Percentiles rank a stretch among this genome's conserved stretches.
Conservation (phyloP, 2,329 filamentous ascomycete species). For the Xylaria multiplex region DNA sequence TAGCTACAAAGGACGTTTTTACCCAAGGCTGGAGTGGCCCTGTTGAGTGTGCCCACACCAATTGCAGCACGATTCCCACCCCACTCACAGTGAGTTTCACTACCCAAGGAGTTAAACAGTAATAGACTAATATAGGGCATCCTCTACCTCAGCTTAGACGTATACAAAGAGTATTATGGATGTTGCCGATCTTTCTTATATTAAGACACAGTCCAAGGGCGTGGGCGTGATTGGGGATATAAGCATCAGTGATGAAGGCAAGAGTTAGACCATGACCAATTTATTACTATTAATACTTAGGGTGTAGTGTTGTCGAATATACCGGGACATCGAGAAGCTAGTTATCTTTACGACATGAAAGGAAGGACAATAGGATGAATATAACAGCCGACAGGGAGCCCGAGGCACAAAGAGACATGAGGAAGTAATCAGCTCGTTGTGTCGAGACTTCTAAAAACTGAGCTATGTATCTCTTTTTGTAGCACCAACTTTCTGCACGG, state of each 20-base stretch:
- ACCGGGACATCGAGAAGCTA: too few species aligned
- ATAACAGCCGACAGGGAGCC: too few species aligned
- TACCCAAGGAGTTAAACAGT: not conserved
- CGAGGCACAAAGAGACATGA: too few species aligned
- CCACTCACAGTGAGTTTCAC: conserved; percentile 47
- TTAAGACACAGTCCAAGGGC: conserved; percentile 51
- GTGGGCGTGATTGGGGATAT: conserved; percentile 54
- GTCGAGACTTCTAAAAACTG: too few species aligned
- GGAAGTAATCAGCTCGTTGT: too few species aligned
- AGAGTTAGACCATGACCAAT: conserved; percentile 51
- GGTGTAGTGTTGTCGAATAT: too few species aligned
- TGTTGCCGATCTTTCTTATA: conserved; percentile 51
- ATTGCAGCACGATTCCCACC: conserved; percentile 54
- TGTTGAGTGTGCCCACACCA: conserved; percentile 50
- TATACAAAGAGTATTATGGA: conserved; percentile 51
- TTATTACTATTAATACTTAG: too few species aligned
- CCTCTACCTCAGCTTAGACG: conserved; percentile 48
- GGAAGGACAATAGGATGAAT: too few species aligned
- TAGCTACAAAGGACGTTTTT: conserved; percentile 35
- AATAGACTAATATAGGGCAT: conserved; percentile 2
- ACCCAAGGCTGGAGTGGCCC: conserved; percentile 40
- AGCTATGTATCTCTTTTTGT: too few species aligned
- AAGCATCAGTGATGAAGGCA: conserved; percentile 53
- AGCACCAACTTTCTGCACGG: too few species aligned
- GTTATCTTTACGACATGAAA: too few species aligned